Evolutionary conservation across 2,329 filamentous ascomycete genomes (phyloP).

Genomic region (Beauveria caledonica): DNA sequence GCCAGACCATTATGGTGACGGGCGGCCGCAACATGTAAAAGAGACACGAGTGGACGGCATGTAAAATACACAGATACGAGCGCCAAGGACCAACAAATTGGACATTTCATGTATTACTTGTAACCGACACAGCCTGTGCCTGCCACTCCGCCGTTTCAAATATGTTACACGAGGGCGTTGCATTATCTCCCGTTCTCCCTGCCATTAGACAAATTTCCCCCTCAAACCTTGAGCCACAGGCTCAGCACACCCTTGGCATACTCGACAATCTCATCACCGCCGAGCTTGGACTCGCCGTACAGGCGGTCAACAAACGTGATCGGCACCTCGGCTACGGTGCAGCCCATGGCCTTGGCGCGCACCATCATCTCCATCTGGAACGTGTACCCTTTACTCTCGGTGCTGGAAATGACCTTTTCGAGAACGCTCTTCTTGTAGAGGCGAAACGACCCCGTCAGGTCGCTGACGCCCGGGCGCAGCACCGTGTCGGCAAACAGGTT

Average conservation of each 20-base stretch:
- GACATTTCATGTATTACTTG: slow-evolving; percentile 8
- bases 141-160: background rate
- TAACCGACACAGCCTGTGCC: background rate
- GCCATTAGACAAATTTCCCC: background rate
- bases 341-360: slow-evolving; percentile 90
- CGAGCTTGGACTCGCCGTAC: slow-evolving; percentile 92
- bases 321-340: slow-evolving; percentile 86
- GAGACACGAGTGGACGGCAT: background rate
- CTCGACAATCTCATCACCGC: slow-evolving; percentile 90
- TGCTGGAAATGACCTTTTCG: slow-evolving; percentile 81
- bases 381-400: slow-evolving; percentile 92
- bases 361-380: slow-evolving; percentile 99
- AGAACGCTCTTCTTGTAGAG: slow-evolving; percentile 88
- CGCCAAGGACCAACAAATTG: background rate
- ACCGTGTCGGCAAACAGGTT: slow-evolving; percentile 96
- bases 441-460: slow-evolving; percentile 89
- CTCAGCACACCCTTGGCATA: slow-evolving; percentile 80
- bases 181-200: background rate
- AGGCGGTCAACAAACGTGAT: slow-evolving; percentile 94
- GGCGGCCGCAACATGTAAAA: slow-evolving; percentile 58
- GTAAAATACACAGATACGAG: background rate
- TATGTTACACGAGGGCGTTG: background rate
- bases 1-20: slow-evolving; percentile 81
- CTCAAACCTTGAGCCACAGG: slow-evolving; percentile 68
- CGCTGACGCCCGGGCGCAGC: slow-evolving; percentile 85